Conservation (phyloP, 176 grass and related monocot genomes). For the Raddia distichophylla region DNA sequence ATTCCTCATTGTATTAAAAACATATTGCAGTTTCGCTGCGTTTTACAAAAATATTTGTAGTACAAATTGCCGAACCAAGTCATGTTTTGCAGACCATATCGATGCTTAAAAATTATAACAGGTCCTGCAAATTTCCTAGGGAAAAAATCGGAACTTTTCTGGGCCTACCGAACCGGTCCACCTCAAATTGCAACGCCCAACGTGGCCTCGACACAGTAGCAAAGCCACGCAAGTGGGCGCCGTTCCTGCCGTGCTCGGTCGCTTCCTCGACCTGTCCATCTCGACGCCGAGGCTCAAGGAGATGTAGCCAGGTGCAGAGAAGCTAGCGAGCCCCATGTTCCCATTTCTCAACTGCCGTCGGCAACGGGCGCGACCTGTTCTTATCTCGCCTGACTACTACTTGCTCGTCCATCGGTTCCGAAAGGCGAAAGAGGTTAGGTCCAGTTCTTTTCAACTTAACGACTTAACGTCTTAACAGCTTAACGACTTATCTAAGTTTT, state of each 20-base stretch:
- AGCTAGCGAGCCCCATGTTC: neutral
- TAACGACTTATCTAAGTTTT: no score
- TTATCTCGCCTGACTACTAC: neutral
- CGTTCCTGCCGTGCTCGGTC: neutral
- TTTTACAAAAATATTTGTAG: no score
- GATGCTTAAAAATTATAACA: no score
- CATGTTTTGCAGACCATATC: no score
- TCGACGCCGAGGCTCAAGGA: neutral
- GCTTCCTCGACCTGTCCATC: neutral
- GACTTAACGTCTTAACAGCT: no score
- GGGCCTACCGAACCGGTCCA: no score
- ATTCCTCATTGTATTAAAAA: no score
- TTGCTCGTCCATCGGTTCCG: neutral
- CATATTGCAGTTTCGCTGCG: no score
- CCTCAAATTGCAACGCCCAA: neutral
- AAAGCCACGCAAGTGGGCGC: neutral
- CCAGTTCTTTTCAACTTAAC: no score
- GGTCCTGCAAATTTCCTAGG: no score
- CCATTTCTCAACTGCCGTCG: slow-evolving; percentile 18
- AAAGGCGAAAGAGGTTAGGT: neutral
- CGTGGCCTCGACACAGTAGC: slow-evolving; percentile 14
- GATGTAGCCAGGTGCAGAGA: neutral
- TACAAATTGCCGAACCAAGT: no score
- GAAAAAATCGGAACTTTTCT: neutral
- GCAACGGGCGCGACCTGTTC: neutral